Evolutionary conservation across 306 rosid genomes (phyloP).

Genomic region (Cucumis cinereus): DNA sequence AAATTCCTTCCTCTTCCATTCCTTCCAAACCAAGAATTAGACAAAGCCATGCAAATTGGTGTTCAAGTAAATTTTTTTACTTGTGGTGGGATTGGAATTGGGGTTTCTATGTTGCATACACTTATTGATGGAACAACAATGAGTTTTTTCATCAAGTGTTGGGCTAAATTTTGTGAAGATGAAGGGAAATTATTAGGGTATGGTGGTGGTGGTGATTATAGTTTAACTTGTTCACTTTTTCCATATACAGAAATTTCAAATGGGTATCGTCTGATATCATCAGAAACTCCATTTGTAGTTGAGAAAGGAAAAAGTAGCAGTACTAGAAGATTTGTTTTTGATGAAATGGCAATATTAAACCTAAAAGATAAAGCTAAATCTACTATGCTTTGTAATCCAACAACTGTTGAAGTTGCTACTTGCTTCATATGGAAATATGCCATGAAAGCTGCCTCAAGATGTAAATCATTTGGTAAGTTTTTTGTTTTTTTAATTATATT

Average conservation of each 20-base stretch:
- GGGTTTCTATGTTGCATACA: not conserved
- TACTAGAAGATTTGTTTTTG: conserved; percentile 12
- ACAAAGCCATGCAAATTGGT: not conserved
- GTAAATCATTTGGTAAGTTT: not conserved
- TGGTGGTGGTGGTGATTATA: not conserved
- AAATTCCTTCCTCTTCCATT: conserved; percentile 4
- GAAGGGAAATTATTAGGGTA: not conserved
- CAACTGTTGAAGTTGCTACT: conserved; percentile 11
- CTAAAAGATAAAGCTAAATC: not conserved
- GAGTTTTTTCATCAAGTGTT: not conserved
- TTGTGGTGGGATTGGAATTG: not conserved
- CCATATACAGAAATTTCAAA: not conserved
- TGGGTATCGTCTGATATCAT: not conserved
- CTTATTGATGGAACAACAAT: not conserved
- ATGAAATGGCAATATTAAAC: not conserved
- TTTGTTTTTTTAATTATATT: too few relatives aligned
- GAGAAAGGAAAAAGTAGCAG: not conserved
- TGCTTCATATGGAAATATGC: conserved; percentile 15
- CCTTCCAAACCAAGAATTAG: not conserved
- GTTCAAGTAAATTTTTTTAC: not conserved
- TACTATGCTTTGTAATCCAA: not conserved
- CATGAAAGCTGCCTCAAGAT: not conserved
- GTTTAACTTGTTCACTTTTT: not conserved
- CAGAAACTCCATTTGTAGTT: not conserved
- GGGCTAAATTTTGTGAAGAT: not conserved